Conservation (phyloP, 2,329 filamentous ascomycete species). For the Sphaceloma murrayae region DNA sequence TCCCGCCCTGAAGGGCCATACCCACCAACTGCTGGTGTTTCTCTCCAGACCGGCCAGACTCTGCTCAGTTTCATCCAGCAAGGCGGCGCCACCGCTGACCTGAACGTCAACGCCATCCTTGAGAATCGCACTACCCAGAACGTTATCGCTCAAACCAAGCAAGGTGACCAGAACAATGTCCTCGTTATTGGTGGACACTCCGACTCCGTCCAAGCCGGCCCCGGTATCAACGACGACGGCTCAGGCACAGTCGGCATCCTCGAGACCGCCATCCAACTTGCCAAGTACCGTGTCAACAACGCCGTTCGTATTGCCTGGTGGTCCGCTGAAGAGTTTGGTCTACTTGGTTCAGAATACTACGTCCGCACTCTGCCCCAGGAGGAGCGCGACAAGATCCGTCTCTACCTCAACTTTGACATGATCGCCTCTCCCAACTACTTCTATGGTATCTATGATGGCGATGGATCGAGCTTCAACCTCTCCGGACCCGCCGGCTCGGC, state of each 20-base stretch:
- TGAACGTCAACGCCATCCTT: constrained; percentile 38
- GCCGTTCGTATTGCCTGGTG: constrained; percentile 58
- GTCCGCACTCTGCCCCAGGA: constrained; percentile 39
- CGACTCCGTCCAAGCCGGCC: constrained; percentile 52
- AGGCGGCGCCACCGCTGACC: constrained; percentile 29
- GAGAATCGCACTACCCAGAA: constrained; percentile 46
- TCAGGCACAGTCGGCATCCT: constrained; percentile 55
- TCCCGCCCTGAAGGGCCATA: constrained; percentile 45
- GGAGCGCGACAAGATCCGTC: constrained; percentile 50
- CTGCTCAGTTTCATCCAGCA: constrained; percentile 46
- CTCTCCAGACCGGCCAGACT: constrained; percentile 48
- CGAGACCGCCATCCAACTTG: constrained; percentile 50
- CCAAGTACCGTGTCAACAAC: constrained; percentile 65
- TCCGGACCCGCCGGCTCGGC: constrained; percentile 54
- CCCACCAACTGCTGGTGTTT: constrained; percentile 59
- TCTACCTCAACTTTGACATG: constrained; percentile 67
- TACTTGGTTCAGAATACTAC: constrained; percentile 52
- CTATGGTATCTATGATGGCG: constrained; percentile 48
- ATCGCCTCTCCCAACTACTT: constrained; percentile 55
- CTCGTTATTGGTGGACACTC: constrained; percentile 52
- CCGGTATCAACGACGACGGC: constrained; percentile 71
- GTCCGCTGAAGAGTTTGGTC: constrained; percentile 54
- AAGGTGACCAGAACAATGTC: constrained; percentile 49
- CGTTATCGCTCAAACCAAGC: constrained; percentile 51
- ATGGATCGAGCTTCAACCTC: constrained; percentile 46